These are phyloP conservation scores for Venturia pyrina DNA, from an alignment of 2,329 filamentous ascomycete species.

Conservation along the genomic window DNA sequence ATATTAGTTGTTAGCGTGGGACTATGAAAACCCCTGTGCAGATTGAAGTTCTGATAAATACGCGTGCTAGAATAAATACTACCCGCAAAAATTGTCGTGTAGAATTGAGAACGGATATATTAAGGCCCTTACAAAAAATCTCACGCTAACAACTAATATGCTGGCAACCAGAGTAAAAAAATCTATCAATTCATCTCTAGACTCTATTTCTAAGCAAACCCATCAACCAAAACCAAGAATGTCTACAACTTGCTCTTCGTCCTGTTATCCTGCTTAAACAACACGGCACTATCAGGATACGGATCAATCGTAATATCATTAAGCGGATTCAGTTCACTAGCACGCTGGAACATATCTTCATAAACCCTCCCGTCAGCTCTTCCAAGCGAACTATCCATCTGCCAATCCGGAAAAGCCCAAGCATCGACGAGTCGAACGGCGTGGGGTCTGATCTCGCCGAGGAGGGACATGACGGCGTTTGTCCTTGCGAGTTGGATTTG, in stretches of 20 bases:
- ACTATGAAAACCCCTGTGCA: too few relatives aligned
- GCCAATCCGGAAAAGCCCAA: slow-evolving; percentile 72
- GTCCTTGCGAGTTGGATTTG: slow-evolving; percentile 58
- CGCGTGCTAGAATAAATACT: too few relatives aligned
- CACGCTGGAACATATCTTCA: slow-evolving; percentile 65
- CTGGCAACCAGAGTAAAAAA: too few relatives aligned
- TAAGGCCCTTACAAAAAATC: too few relatives aligned
- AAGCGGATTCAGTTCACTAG: slow-evolving; percentile 61
- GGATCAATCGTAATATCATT: slow-evolving; percentile 64
- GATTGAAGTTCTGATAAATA: too few relatives aligned
- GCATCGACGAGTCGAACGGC: slow-evolving; percentile 61
- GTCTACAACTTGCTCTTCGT: not conserved
- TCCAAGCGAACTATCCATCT: slow-evolving; percentile 61
- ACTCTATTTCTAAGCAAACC: not conserved
- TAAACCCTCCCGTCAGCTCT: slow-evolving; percentile 69
- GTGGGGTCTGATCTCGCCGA: slow-evolving; percentile 64
- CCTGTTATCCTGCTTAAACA: slow-evolving; percentile 12
- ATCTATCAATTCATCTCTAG: not conserved
- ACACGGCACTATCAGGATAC: slow-evolving; percentile 31
- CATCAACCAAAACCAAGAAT: too few relatives aligned
- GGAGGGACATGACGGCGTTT: slow-evolving; percentile 58
- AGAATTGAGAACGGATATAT: too few relatives aligned
- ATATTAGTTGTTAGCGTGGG: too few relatives aligned
- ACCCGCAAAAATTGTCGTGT: too few relatives aligned
- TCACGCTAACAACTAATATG: too few relatives aligned